Evolutionary conservation across 176 grass and related monocot species (phyloP).

Genomic region (Musa schizocarpa): DNA sequence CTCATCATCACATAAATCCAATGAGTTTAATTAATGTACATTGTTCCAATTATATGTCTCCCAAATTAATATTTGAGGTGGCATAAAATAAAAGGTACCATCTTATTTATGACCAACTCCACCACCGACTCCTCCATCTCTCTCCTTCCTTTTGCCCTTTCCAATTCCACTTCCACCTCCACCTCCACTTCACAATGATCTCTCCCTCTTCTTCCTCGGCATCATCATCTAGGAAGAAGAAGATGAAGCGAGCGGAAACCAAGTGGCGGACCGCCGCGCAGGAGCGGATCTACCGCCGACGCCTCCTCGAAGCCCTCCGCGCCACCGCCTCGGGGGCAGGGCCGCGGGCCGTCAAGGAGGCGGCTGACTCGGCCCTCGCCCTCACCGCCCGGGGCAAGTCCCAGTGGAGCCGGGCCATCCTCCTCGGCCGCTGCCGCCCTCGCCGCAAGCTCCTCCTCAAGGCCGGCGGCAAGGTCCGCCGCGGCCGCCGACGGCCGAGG

Average conservation of each 20-base stretch:
- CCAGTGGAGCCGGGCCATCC: slow-evolving; percentile 85
- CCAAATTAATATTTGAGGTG: too few relatives aligned
- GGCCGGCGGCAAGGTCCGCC: slow-evolving; percentile 55
- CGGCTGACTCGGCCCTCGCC: slow-evolving; percentile 74
- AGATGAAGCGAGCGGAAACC: slow-evolving; percentile 12
- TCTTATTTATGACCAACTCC: too few relatives aligned
- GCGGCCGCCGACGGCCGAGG: slow-evolving; percentile 26
- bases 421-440: slow-evolving; percentile 42
- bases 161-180: too few relatives aligned
- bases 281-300: slow-evolving; percentile 56
- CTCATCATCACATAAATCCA: too few relatives aligned
- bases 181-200: too few relatives aligned
- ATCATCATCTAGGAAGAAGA: not conserved
- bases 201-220: not conserved
- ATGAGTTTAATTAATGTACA: too few relatives aligned
- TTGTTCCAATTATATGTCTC: too few relatives aligned
- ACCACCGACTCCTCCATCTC: too few relatives aligned
- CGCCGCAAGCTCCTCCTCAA: slow-evolving; percentile 45
- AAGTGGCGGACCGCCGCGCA: slow-evolving; percentile 75
- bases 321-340: slow-evolving; percentile 18
- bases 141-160: too few relatives aligned
- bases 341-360: slow-evolving; percentile 57
- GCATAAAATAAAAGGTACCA: too few relatives aligned
- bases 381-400: slow-evolving; percentile 73
- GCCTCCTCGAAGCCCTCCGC: slow-evolving; percentile 73